These are phyloP conservation scores for Luffa acutangula DNA, from an alignment of 306 rosid genomes.

Conservation along the genomic window DNA sequence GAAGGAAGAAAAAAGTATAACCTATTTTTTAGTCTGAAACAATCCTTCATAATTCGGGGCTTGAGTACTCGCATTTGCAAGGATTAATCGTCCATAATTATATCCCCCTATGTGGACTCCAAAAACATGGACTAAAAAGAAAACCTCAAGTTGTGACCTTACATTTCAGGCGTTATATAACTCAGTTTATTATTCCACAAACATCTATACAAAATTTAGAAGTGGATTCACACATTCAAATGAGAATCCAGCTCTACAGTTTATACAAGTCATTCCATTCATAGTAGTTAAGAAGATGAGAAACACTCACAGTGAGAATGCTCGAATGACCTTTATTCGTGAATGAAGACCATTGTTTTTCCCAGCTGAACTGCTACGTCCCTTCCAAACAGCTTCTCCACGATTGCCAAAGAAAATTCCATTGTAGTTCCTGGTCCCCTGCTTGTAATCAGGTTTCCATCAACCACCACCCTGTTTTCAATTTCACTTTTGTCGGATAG, in stretches of 20 bases:
- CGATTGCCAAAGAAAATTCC: constrained; percentile 65
- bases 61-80: neutral
- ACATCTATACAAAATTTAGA: constrained; percentile 1
- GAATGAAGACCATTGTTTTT: constrained; percentile 32
- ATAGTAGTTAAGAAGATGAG: neutral
- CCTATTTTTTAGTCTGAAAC: no score
- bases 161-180: neutral
- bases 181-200: neutral
- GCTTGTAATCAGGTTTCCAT: constrained; percentile 81
- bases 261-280: neutral
- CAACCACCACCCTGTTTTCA: constrained; percentile 73
- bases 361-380: constrained; percentile 45
- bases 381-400: constrained; percentile 72
- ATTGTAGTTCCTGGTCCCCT: constrained; percentile 81
- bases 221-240: constrained; percentile 4
- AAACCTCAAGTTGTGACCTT: neutral
- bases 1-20: no score
- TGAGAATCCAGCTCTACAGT: neutral
- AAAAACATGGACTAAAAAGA: neutral
- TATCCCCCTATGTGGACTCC: neutral
- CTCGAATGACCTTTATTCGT: constrained; percentile 12
- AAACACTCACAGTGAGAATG: neutral
- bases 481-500: constrained; percentile 62
- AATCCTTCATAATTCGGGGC: neutral
- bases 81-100: neutral